phyloP scores from a whole-genome alignment of 1,139 yeast species.

The Yamadazyma jaroonii region DNA sequence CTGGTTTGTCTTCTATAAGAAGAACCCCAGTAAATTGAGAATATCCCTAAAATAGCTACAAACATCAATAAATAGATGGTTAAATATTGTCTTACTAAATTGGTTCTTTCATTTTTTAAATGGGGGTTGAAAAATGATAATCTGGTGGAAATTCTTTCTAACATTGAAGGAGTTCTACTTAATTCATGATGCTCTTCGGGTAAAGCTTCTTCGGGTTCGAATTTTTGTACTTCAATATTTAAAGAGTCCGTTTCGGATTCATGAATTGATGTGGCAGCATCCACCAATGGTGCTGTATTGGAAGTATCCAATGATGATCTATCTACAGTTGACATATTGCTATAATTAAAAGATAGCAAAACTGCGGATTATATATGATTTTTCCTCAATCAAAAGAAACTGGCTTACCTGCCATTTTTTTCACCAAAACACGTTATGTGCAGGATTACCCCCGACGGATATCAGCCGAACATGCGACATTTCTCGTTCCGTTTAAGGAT shows the following conservation, averaged over 20 bases:
- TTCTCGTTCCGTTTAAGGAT: no score
- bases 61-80: slow-evolving; percentile 26
- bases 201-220: slow-evolving; percentile 5
- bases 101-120: slow-evolving; percentile 19
- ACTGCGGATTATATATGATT: no score
- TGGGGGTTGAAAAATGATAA: slow-evolving; percentile 28
- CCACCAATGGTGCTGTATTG: background rate
- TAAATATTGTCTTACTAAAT: slow-evolving; percentile 16
- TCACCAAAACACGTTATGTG: no score
- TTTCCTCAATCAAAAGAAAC: no score
- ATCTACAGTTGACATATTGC: no score
- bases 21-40: slow-evolving; percentile 48
- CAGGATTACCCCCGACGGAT: no score
- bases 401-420: no score
- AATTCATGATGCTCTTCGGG: slow-evolving; percentile 2
- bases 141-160: slow-evolving; percentile 13
- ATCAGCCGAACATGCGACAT: no score
- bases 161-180: slow-evolving; percentile 10
- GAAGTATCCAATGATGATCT: no score
- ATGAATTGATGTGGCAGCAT: background rate
- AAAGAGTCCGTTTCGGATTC: background rate
- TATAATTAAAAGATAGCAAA: no score
- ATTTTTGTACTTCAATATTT: slow-evolving; percentile 7
- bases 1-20: slow-evolving; percentile 27
- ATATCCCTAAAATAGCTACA: slow-evolving; percentile 26